A percentile compares a stretch with the other conserved stretches of the same genome.
phyloP scores from a whole-genome alignment of 306 rosid species.

The Sicyos edulis region DNA sequence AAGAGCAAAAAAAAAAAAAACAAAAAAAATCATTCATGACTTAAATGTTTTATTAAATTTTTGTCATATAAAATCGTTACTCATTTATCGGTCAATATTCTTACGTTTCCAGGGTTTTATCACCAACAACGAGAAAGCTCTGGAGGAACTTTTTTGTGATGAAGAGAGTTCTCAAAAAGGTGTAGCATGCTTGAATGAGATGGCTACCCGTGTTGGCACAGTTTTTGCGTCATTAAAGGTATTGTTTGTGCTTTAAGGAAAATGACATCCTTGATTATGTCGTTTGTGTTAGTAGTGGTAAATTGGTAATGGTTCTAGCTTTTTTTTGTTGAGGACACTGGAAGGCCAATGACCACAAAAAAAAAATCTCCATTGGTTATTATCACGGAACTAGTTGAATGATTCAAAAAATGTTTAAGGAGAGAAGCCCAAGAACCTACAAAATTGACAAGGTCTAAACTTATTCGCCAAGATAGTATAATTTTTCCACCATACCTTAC shows the following conservation, averaged over 20 bases:
- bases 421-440: neutral
- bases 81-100: constrained; percentile 18
- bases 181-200: constrained; percentile 63
- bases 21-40: neutral
- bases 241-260: constrained; percentile 21
- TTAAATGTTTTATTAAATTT: neutral
- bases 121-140: constrained; percentile 82
- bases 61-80: neutral
- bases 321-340: neutral
- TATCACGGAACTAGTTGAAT: neutral
- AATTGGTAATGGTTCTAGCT: neutral
- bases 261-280: neutral
- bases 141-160: constrained; percentile 83
- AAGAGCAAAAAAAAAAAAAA: no score
- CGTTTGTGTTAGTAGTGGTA: neutral
- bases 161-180: constrained; percentile 64
- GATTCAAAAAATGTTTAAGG: neutral
- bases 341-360: neutral
- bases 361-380: neutral
- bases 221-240: constrained; percentile 95
- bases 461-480: neutral
- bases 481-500: neutral
- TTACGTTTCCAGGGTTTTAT: constrained; percentile 61
- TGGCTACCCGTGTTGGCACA: constrained; percentile 81
- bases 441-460: neutral